Percentiles rank a stretch among this genome's conserved stretches.
These are phyloP conservation scores for Thraustochytrium striatum DNA, from an alignment of 352 stramenopile species.

Conservation along the genomic window DNA sequence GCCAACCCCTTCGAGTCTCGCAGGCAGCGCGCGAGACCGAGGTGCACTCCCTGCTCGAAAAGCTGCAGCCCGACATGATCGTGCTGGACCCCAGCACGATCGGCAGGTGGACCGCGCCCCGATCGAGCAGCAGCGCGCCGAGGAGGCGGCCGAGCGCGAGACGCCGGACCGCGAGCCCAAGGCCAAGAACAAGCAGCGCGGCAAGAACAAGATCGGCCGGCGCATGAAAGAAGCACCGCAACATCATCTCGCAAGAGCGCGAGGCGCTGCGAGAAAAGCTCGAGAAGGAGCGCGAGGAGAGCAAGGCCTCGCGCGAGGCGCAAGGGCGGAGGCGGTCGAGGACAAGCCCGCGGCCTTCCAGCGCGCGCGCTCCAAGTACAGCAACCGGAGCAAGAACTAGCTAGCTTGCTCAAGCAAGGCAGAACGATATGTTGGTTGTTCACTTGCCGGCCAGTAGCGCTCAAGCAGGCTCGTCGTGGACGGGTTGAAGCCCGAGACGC, in stretches of 20 bases:
- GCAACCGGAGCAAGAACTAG: too few species aligned
- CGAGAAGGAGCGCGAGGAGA: slow-evolving; percentile 67
- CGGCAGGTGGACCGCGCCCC: slow-evolving; percentile 74
- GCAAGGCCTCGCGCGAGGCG: slow-evolving; percentile 57
- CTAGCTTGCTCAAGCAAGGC: too few species aligned
- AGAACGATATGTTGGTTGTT: too few species aligned
- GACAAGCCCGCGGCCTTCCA: too few species aligned
- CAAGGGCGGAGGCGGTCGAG: too few species aligned
- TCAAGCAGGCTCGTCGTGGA: slow-evolving; percentile 83
- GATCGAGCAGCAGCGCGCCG: slow-evolving; percentile 28
- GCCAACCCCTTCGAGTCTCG: slow-evolving; percentile 93
- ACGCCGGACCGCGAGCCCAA: slow-evolving; percentile 54
- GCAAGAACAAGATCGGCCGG: slow-evolving; percentile 90
- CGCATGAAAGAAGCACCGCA: slow-evolving; percentile 92
- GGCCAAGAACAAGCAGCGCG: slow-evolving; percentile 94
- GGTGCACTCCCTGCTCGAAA: slow-evolving; percentile 93
- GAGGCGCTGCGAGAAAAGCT: slow-evolving; percentile 79
- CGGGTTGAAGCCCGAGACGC: slow-evolving; percentile 87
- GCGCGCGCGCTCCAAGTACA: too few species aligned
- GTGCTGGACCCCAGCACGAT: slow-evolving; percentile 87
- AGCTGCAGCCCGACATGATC: slow-evolving; percentile 97
- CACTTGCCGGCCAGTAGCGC: slow-evolving; percentile 69
- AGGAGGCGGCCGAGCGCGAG: not conserved
- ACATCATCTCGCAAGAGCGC: slow-evolving; percentile 92
- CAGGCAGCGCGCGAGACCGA: slow-evolving; percentile 92